Evolutionary conservation across 2,329 filamentous ascomycete species (phyloP), one percentile per base, ranked within the genome.

Genomic region (Cytospora chrysosperma): DNA sequence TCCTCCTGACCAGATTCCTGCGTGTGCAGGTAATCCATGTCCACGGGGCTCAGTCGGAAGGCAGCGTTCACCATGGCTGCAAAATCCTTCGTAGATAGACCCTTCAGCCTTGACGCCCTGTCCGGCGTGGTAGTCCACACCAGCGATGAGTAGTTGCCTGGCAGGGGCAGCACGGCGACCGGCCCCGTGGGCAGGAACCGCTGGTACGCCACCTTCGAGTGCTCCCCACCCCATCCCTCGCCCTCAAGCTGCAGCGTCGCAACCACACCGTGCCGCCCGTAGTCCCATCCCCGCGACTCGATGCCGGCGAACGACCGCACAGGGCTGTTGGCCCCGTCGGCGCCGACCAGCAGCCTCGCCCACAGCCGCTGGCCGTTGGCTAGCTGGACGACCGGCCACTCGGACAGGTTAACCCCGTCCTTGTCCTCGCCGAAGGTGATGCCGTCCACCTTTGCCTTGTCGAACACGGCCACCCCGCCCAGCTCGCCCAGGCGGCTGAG

Each of bases 71-170:
- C 91, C 83, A 94, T 89, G 34, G 92, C 88, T 19, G 88, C 78
- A 72, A 99, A 96, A 72, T 96, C 90, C 56, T 81, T 79, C 0
- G 87, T 75, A 0, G 87, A 79, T 5, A 99, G 82, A 43, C 84
- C 85, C 79, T 96, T 97, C 49, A 99, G 82, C 61, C 89, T 82
- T 0, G 90, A 83, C 0, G 94, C 95, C 65, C 92, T 88, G 61
- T 87, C 82, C 0, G 93, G 89, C 0, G 91, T 95, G 1, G 93
- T 98, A 7, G 93, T 96, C 95, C 95, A 99, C 21, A 99, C 95
- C 5, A 99, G 81, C 0, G 92, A 93, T 5, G 93, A 89, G 73
- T 86, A 85, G 67, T 91, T 90, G 24, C 91, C 90, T 0, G 95
- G 95, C 10, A 99, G 80, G 1, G 95, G 95, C 1, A 99, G 85